Conservation (phyloP, 805 yeast species). For the Candida oleophila region DNA sequence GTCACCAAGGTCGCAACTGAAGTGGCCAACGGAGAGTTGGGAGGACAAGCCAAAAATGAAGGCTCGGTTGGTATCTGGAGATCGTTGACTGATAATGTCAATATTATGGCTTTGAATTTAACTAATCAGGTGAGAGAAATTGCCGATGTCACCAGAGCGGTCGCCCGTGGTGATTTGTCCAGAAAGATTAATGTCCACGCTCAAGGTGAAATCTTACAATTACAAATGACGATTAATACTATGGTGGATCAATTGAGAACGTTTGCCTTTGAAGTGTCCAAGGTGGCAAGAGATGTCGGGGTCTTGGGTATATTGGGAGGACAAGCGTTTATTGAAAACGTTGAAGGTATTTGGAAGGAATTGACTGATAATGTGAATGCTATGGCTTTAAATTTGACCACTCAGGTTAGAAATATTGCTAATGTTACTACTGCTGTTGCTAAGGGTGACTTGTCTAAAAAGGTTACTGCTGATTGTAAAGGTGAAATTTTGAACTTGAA, state of each 20-base stretch:
- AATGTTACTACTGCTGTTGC: constrained; percentile 88
- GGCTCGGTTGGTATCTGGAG: constrained; percentile 92
- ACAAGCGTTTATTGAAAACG: constrained; percentile 76
- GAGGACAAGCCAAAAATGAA: constrained; percentile 82
- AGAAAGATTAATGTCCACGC: constrained; percentile 87
- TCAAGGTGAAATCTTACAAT: constrained; percentile 83
- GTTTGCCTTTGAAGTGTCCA: constrained; percentile 82
- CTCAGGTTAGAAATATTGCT: constrained; percentile 85
- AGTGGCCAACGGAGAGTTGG: constrained; percentile 82
- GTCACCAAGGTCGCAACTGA: constrained; percentile 86
- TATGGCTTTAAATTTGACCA: constrained; percentile 84
- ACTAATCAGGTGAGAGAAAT: constrained; percentile 74
- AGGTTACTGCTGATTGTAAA: constrained; percentile 83
- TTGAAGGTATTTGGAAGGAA: constrained; percentile 86
- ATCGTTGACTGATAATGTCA: constrained; percentile 77
- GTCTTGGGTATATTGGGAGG: constrained; percentile 88
- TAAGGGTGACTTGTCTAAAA: constrained; percentile 75
- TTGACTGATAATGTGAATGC: constrained; percentile 85
- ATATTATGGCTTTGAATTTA: constrained; percentile 83
- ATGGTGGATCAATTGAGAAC: constrained; percentile 85
- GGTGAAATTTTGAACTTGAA: constrained; percentile 53
- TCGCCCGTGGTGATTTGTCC: constrained; percentile 81
- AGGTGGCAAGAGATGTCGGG: constrained; percentile 88
- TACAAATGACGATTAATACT: constrained; percentile 83
- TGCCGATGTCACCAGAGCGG: constrained; percentile 87